Evolutionary conservation across 1,284 basidiomycete genomes (phyloP), one percentile per base, ranked within the genome.

Genomic region (Trametes versicolor): DNA sequence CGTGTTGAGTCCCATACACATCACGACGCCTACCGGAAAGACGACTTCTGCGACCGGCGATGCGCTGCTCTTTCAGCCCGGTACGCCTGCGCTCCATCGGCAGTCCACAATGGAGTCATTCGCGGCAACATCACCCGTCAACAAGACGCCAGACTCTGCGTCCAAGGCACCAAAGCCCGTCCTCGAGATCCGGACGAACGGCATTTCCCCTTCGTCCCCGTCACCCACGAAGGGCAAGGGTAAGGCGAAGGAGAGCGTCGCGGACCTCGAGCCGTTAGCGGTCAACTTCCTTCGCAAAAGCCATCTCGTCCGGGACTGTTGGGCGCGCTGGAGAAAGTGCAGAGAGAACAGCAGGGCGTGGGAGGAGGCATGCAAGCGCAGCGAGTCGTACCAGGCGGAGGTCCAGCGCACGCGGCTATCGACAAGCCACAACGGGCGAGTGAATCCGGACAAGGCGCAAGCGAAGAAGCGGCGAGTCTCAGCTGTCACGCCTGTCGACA

Each of bases 351-450:
- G 85, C 50, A 79, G 80, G 45, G 82, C 77, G 17, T 92, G 86
- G 82, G 72, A 81, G 9, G 87, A 90, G 59, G 91, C 90, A 0
- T 85, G 84, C 65, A 75, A 75, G 64, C 83, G 85, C 48, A 87
- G 88, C 63, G 84, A 89, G 23, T 79, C 77, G 7, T 92, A 92
- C 74, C 83, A 82, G 57, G 77, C 82, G 64, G 87, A 84, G 71
- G 72, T 86, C 17, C 79, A 82, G 56, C 72, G 72, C 1, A 76
- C 81, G 58, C 80, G 80, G 27, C 72, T 79, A 37, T 78, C 79
- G 1, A 76, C 71, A 25, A 78, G 77, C 39, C 45, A 64, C 21
- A 66, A 69, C 32, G 41, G 39, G 25, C 57, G 47, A 7, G 7
- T 39, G 10, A 13, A 49, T 7, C 17, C 32, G 9, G 50, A n/a